Evolutionary conservation across 768 basidiomycete genomes (phyloP).

Genomic region (Fomitopsis pulvina): DNA sequence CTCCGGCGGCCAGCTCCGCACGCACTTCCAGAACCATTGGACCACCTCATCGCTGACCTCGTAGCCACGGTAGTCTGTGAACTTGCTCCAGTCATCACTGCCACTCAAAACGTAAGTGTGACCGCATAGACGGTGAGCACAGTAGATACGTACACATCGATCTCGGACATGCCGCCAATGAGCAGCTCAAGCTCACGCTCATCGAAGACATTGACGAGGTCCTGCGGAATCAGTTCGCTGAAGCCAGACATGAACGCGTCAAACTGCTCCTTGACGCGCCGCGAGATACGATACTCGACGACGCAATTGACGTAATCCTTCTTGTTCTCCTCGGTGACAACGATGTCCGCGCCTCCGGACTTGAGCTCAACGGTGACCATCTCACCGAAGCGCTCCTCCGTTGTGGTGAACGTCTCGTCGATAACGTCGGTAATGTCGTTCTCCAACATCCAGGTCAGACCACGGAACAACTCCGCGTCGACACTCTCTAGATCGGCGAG

Average conservation of each 20-base stretch:
- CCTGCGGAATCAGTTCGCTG: conserved; percentile 97
- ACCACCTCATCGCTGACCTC: conserved; percentile 94
- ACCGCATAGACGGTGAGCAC: neutral
- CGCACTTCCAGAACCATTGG: conserved; percentile 99
- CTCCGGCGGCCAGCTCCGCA: conserved; percentile 96
- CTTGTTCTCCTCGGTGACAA: conserved; percentile 97
- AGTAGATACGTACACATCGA: conserved; percentile 74
- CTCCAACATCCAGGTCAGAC: conserved; percentile 98
- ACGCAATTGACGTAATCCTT: conserved; percentile 94
- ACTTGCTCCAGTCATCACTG: conserved; percentile 98
- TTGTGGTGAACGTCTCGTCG: conserved; percentile 95
- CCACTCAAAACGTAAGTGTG: conserved; percentile 2
- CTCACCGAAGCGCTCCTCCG: conserved; percentile 97
- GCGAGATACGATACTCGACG: conserved; percentile 95
- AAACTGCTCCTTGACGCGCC: conserved; percentile 97
- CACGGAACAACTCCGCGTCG: conserved; percentile 90
- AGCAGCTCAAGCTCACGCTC: conserved; percentile 95
- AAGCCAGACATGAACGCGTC: conserved; percentile 99
- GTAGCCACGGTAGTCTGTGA: conserved; percentile 97
- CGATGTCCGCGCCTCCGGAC: conserved; percentile 75
- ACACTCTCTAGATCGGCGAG: conserved; percentile 93
- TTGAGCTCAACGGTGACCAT: conserved; percentile 96
- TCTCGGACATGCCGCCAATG: conserved; percentile 99
- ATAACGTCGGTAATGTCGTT: conserved; percentile 98
- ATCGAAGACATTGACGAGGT: conserved; percentile 96